These are phyloP conservation scores for Ochetophila trinervis DNA, from an alignment of 306 rosid species.

Conservation along the genomic window DNA sequence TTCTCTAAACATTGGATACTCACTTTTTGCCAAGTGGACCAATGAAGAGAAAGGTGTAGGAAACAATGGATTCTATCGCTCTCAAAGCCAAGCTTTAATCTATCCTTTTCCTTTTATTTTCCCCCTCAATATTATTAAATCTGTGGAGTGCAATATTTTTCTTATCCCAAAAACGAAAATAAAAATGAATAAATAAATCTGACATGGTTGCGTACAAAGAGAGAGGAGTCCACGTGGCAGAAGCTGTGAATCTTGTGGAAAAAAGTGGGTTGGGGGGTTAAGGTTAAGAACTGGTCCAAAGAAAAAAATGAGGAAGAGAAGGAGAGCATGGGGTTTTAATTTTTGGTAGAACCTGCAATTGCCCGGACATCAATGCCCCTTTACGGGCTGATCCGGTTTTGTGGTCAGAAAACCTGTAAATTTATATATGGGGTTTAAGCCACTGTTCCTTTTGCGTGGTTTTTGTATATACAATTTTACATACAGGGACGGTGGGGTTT, in stretches of 20 bases:
- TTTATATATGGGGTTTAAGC: slow-evolving; percentile 50
- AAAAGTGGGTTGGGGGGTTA: slow-evolving; percentile 13
- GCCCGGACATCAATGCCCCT: slow-evolving; percentile 33
- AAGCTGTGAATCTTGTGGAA: neutral
- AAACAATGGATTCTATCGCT: too few species aligned
- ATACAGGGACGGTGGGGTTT: slow-evolving; percentile 10
- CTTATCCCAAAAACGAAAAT: slow-evolving; percentile 18
- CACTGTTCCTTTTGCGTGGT: slow-evolving; percentile 43
- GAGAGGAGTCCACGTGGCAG: slow-evolving; percentile 49
- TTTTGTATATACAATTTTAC: slow-evolving; percentile 26
- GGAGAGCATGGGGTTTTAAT: slow-evolving; percentile 15
- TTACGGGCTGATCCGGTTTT: slow-evolving; percentile 52
- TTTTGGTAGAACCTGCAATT: slow-evolving; percentile 29
- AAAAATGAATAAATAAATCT: neutral
- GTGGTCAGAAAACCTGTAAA: slow-evolving; percentile 46
- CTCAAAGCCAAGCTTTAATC: neutral
- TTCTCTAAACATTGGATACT: neutral
- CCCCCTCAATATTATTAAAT: neutral
- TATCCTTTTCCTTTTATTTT: neutral
- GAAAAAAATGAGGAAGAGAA: neutral
- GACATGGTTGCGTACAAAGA: slow-evolving; percentile 14
- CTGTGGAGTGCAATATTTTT: slow-evolving; percentile 11
- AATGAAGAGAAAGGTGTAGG: neutral
- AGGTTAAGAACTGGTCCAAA: slow-evolving; percentile 38
- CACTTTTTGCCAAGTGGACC: slow-evolving; percentile 18